Evolutionary conservation across 345 rosid genomes (phyloP), one percentile per base, ranked within the genome.

Genomic region (Euphorbia peplus): DNA sequence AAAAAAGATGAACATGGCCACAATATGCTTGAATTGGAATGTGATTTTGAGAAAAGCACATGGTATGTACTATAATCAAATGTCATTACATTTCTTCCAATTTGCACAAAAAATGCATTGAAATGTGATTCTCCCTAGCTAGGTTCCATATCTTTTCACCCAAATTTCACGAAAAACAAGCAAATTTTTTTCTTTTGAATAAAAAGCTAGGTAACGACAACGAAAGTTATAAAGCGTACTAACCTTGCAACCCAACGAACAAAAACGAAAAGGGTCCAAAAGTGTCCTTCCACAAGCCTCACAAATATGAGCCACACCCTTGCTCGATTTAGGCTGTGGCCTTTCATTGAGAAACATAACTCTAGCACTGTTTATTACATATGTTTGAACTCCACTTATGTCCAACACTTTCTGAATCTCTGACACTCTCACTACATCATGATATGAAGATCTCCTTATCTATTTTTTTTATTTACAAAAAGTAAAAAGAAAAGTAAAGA

Each of bases 181-280:
- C 39, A 35, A 35, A n/a, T n/a, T n/a, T n/a, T n/a, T n/a, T n/a
- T n/a, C n/a, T n/a, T n/a, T n/a, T n/a, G n/a, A n/a, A n/a, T n/a
- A n/a, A n/a, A n/a, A 39, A 47, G n/a, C 2, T 1, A 18, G 16
- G 24, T n/a, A n/a, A n/a, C n/a, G n/a, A n/a, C n/a, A n/a, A n/a
- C 10, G 19, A 54, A 22, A 0, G 11, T 10, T 5, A 54, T 1
- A 14, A 28, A 28, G 24, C 11, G 47, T 26, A 73, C 79, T 77
- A 5, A 85, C 98, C 98, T 92, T 92, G 63, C 98, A 92, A 50
- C 98, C 98, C 86, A 92, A 79, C 48, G 98, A 92, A 69, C 98
- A 92, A 79, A 92, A 92, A 54, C 95, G 92, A 74, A 88, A 86
- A 2, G 91, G 83, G 74, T 92, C 96, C 67, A 87, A 75, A 63